Conservation (phyloP, 2,329 filamentous ascomycete genomes). For the Diaporthe sp. region DNA sequence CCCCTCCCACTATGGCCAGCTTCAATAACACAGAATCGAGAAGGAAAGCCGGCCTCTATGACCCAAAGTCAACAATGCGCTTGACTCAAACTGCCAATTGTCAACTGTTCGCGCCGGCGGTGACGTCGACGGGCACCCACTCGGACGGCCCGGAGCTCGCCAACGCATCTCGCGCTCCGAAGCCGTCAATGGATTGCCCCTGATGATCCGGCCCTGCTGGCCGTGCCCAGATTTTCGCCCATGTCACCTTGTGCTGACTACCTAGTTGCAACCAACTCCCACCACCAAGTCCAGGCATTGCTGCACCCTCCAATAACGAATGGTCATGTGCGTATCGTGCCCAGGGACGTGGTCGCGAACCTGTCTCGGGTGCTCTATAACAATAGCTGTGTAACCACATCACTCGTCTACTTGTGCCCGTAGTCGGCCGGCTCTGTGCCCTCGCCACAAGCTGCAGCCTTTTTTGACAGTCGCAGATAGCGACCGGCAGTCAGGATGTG, state of each 20-base stretch:
- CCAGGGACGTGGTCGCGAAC: slow-evolving; percentile 3
- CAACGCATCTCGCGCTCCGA: slow-evolving; percentile 21
- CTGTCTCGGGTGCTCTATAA: background rate
- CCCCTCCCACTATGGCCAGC: background rate
- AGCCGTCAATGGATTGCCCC: slow-evolving; percentile 24
- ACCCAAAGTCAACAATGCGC: slow-evolving; percentile 5
- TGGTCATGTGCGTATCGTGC: background rate
- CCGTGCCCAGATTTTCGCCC: background rate
- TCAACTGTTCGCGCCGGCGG: background rate
- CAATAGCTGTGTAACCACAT: background rate
- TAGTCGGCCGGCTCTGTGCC: background rate
- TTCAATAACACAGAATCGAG: background rate
- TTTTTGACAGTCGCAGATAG: background rate
- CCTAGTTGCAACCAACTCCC: no score
- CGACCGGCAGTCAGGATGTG: background rate
- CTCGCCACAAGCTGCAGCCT: background rate
- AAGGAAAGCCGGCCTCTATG: background rate
- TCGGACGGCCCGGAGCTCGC: slow-evolving; percentile 22
- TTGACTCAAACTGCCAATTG: slow-evolving; percentile 18
- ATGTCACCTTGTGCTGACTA: background rate
- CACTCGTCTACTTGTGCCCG: background rate
- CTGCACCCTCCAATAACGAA: background rate
- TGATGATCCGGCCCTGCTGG: slow-evolving; percentile 29
- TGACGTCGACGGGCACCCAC: slow-evolving; percentile 31
- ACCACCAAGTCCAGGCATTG: background rate